phyloP scores from a whole-genome alignment of 257 asterid species.

The Fraxinus cuspidata region DNA sequence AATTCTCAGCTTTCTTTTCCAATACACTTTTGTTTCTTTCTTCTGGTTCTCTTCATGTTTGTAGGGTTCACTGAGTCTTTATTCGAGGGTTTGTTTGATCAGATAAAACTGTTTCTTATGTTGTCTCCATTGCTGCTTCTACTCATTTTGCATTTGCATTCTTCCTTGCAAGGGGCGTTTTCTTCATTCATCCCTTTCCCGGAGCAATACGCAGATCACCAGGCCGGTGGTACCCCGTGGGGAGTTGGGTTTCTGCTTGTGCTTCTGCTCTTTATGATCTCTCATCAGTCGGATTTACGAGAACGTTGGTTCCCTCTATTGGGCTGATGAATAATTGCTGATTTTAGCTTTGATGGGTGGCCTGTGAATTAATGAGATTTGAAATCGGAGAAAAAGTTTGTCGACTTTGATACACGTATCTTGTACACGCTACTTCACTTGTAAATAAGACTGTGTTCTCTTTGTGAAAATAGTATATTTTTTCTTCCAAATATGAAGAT shows the following conservation, averaged over 20 bases:
- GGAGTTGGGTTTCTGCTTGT: constrained; percentile 81
- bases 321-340: too few species aligned
- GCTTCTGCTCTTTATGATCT: constrained; percentile 74
- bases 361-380: too few species aligned
- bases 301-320: too few species aligned
- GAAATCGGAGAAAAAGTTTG: too few species aligned
- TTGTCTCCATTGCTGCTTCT: constrained; percentile 75
- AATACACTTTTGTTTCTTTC: constrained; percentile 67
- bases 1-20: constrained; percentile 41
- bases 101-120: constrained; percentile 57
- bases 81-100: constrained; percentile 69
- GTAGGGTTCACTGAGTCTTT: constrained; percentile 66
- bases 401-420: too few species aligned
- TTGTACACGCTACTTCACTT: too few species aligned
- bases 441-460: too few species aligned
- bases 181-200: constrained; percentile 47
- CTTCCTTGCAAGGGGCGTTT: constrained; percentile 36
- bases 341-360: too few species aligned
- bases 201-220: constrained; percentile 56
- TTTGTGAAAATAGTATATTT: too few species aligned
- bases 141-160: constrained; percentile 55
- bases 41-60: constrained; percentile 52
- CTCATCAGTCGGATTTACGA: constrained; percentile 66
- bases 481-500: too few species aligned
- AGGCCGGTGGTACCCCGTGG: constrained; percentile 87